A percentile compares a stretch with the other conserved stretches of the same genome.
These are phyloP conservation scores for Hysterium pulicare DNA, from an alignment of 2,329 filamentous ascomycete species.

Conservation along the genomic window DNA sequence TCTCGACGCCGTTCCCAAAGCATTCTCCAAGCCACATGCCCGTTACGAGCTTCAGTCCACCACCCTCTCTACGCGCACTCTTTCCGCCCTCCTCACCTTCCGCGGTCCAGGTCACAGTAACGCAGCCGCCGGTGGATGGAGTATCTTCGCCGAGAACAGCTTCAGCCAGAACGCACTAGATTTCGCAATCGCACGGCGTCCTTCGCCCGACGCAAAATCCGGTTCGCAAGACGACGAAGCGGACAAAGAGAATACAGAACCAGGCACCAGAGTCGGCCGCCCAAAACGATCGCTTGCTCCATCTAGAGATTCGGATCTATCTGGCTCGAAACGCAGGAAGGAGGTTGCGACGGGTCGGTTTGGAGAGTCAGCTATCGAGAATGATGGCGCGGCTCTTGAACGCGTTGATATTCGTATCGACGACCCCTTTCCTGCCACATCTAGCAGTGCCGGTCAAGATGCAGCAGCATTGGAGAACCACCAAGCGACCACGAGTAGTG, in stretches of 20 bases:
- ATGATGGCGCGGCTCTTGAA: constrained; percentile 43
- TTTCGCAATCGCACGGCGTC: constrained; percentile 29
- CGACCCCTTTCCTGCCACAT: constrained; percentile 38
- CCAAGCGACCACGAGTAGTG: background rate
- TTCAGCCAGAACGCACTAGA: constrained; percentile 51
- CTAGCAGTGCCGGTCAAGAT: constrained; percentile 10
- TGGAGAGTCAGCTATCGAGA: constrained; percentile 49
- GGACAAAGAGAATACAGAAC: constrained; percentile 16
- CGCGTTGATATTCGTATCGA: constrained; percentile 50
- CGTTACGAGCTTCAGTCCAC: constrained; percentile 68
- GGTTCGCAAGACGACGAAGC: constrained; percentile 1
- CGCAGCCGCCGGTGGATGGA: constrained; percentile 73
- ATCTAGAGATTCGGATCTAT: no score
- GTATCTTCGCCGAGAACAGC: constrained; percentile 67
- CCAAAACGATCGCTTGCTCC: no score
- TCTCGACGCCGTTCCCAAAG: constrained; percentile 76
- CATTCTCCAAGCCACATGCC: constrained; percentile 70
- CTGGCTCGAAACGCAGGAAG: constrained; percentile 55
- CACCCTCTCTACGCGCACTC: constrained; percentile 66
- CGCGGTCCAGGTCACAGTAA: constrained; percentile 69
- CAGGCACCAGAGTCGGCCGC: constrained; percentile 11
- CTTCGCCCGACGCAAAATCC: constrained; percentile 12
- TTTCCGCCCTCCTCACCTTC: constrained; percentile 66
- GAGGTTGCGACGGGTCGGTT: constrained; percentile 67
- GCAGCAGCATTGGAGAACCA: constrained; percentile 10